These are phyloP conservation scores for Bisporella sp. DNA, from an alignment of 2,329 filamentous ascomycete genomes.

Conservation along the genomic window DNA sequence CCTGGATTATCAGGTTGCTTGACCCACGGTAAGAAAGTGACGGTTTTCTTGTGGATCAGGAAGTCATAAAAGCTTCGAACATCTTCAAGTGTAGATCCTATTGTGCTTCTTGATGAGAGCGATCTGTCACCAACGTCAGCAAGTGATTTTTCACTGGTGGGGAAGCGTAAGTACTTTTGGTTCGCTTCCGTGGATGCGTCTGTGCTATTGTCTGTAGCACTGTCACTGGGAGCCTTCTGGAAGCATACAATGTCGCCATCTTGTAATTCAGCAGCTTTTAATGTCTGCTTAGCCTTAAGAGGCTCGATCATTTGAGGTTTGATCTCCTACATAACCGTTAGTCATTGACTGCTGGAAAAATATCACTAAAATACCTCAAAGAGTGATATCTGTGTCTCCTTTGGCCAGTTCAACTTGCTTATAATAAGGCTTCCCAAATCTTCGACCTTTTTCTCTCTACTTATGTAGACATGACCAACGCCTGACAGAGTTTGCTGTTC, in stretches of 20 bases:
- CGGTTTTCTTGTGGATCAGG: slow-evolving; percentile 71
- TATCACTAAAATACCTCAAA: slow-evolving; percentile 54
- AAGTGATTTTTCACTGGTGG: slow-evolving; percentile 3
- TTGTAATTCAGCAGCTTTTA: slow-evolving; percentile 89
- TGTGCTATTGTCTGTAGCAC: no score
- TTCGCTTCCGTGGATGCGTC: slow-evolving; percentile 12
- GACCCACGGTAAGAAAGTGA: slow-evolving; percentile 70
- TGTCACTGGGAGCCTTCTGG: slow-evolving; percentile 47
- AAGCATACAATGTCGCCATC: slow-evolving; percentile 97
- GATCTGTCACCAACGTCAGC: slow-evolving; percentile 14
- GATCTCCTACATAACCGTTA: slow-evolving; percentile 58
- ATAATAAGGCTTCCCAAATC: slow-evolving; percentile 75
- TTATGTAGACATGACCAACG: slow-evolving; percentile 79
- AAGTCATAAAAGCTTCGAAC: slow-evolving; percentile 90
- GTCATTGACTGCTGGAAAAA: slow-evolving; percentile 4
- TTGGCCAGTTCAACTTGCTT: slow-evolving; percentile 79
- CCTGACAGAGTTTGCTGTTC: slow-evolving; percentile 69
- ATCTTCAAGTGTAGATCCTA: slow-evolving; percentile 50
- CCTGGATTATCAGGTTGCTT: slow-evolving; percentile 36
- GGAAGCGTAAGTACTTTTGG: slow-evolving; percentile 13
- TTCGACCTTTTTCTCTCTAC: slow-evolving; percentile 78
- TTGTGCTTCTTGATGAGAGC: slow-evolving; percentile 4
- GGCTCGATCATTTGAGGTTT: slow-evolving; percentile 96
- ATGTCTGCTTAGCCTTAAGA: slow-evolving; percentile 83
- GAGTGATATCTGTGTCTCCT: slow-evolving; percentile 62